Evolutionary conservation across 2,329 filamentous ascomycete genomes (phyloP).

Genomic region (Boeremia lycopersici): DNA sequence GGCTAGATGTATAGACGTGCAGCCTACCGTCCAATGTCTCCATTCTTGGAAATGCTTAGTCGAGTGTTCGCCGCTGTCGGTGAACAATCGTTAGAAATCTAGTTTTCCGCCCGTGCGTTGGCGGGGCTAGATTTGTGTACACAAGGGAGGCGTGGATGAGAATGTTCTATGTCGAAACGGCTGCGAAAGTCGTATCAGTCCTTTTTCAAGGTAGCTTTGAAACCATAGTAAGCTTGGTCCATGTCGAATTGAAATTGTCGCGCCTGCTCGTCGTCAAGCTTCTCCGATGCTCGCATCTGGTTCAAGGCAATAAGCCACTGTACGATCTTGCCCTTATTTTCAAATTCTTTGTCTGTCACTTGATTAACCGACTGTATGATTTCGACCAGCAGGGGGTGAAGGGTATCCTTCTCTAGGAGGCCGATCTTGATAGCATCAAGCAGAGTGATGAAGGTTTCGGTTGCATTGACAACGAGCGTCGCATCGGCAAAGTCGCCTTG

Average conservation of each 20-base stretch:
- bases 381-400: conserved; percentile 94
- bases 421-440: conserved; percentile 93
- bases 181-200: conserved; percentile 25
- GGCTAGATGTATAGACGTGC: not conserved
- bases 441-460: conserved; percentile 98
- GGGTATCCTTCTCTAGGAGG: conserved; percentile 89
- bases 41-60: conserved; percentile 25
- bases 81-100: conserved; percentile 19
- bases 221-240: conserved; percentile 90
- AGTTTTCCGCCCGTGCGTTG: conserved; percentile 24
- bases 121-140: conserved; percentile 19
- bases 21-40: conserved; percentile 36
- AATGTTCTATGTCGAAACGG: no score
- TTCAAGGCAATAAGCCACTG: conserved; percentile 98
- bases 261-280: conserved; percentile 84
- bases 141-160: not conserved
- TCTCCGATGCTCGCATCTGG: conserved; percentile 95
- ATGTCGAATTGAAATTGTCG: conserved; percentile 92
- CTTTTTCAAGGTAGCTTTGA: conserved; percentile 74
- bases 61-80: not conserved
- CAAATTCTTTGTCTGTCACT: conserved; percentile 93
- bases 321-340: conserved; percentile 94
- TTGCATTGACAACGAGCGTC: conserved; percentile 82
- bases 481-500: conserved; percentile 56
- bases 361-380: conserved; percentile 98